Evolutionary conservation across 2,329 filamentous ascomycete species (phyloP).

Genomic region (Fusarium stilboides): DNA sequence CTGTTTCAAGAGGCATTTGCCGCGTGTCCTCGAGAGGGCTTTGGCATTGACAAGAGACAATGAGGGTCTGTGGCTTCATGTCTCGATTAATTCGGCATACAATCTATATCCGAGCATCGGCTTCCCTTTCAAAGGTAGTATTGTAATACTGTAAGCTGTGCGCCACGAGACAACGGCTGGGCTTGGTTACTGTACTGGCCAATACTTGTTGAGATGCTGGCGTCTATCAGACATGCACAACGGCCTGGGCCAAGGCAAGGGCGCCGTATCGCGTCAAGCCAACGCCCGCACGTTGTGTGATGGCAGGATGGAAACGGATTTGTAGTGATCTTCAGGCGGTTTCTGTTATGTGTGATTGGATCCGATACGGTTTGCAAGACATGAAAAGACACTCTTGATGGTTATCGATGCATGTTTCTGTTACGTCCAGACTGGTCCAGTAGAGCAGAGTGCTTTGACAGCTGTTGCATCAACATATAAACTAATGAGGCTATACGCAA

Average conservation of each 20-base stretch:
- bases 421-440: constrained; percentile 1
- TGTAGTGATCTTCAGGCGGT: constrained; percentile 15
- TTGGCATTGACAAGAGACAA: constrained; percentile 24
- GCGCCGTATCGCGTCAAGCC: constrained; percentile 29
- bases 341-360: constrained; percentile 21
- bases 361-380: constrained; percentile 27
- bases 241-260: constrained; percentile 30
- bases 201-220: constrained; percentile 33
- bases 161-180: constrained; percentile 42
- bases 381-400: constrained; percentile 9
- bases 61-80: constrained; percentile 11
- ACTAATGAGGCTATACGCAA: constrained; percentile 39
- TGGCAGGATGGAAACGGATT: constrained; percentile 35
- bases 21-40: constrained; percentile 5
- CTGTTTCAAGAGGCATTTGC: constrained; percentile 28
- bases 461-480: constrained; percentile 16
- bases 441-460: constrained; percentile 1
- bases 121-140: not conserved
- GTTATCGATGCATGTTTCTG: constrained; percentile 25
- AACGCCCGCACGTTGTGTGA: constrained; percentile 45
- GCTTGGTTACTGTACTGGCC: constrained; percentile 22
- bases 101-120: constrained; percentile 6
- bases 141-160: not conserved
- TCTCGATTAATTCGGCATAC: not conserved
- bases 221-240: constrained; percentile 32